Evolutionary conservation across 148 eudicot species (phyloP).

Genomic region (Fagopyrum esculentum): DNA sequence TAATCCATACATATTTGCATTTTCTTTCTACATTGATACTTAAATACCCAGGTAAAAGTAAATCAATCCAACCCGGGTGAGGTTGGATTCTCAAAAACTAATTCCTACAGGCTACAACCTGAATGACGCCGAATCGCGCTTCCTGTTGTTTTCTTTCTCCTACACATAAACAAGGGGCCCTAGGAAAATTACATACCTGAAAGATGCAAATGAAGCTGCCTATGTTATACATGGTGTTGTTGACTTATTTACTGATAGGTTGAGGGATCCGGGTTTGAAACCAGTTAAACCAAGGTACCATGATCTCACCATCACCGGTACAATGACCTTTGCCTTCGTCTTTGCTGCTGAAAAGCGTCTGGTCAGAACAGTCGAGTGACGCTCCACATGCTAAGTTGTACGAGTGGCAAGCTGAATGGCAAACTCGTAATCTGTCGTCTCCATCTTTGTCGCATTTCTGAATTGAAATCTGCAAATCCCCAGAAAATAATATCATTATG

Average conservation of each 20-base stretch:
- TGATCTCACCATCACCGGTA: constrained; percentile 69
- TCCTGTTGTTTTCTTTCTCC: neutral
- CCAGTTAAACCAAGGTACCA: constrained; percentile 52
- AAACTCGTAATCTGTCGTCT: constrained; percentile 87
- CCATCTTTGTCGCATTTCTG: constrained; percentile 91
- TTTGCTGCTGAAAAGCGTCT: constrained; percentile 82
- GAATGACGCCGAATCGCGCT: neutral
- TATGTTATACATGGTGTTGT: constrained; percentile 40
- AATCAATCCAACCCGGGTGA: neutral
- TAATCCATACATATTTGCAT: constrained; percentile 25
- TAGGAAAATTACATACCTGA: constrained; percentile 11
- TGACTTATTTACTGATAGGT: constrained; percentile 18
- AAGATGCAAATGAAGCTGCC: constrained; percentile 27
- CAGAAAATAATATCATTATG: neutral
- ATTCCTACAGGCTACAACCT: constrained; percentile 3
- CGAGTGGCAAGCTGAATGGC: constrained; percentile 90
- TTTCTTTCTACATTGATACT: constrained; percentile 28
- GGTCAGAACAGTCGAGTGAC: constrained; percentile 91
- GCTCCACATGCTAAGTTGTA: constrained; percentile 92
- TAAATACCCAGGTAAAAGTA: constrained; percentile 21
- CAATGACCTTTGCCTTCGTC: constrained; percentile 71
- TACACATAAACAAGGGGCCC: constrained; percentile 6
- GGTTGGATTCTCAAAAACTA: neutral
- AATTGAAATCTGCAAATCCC: constrained; percentile 64
- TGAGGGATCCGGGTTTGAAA: constrained; percentile 23